Evolutionary conservation across 2,329 filamentous ascomycete species (phyloP).

Genomic region (Cladosporium sphaerospermum): DNA sequence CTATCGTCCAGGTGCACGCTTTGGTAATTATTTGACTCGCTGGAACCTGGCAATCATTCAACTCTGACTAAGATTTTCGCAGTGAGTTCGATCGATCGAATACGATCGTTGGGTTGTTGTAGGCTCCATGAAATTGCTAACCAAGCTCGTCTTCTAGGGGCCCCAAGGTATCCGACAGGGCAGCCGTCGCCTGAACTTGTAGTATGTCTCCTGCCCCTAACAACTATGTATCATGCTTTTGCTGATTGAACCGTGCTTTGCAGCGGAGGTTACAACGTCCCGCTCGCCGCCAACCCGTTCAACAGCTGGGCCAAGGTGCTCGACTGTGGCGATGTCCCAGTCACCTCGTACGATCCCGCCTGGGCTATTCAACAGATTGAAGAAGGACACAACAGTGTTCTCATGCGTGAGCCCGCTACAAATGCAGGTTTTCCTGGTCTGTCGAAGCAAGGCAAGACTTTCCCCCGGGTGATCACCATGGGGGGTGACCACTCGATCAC

Average conservation of each 20-base stretch:
- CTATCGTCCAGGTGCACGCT: slow-evolving; percentile 76
- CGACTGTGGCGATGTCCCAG: slow-evolving; percentile 79
- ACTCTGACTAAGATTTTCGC: too few relatives aligned
- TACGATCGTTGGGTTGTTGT: too few relatives aligned
- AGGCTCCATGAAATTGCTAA: background rate
- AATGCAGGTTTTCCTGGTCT: slow-evolving; percentile 61
- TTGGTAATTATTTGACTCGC: slow-evolving; percentile 37
- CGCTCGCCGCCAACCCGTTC: slow-evolving; percentile 72
- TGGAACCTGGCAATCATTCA: too few relatives aligned
- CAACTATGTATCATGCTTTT: slow-evolving; percentile 23
- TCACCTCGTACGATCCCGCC: slow-evolving; percentile 80
- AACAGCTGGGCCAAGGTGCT: slow-evolving; percentile 72
- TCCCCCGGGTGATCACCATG: slow-evolving; percentile 75
- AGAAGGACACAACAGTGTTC: slow-evolving; percentile 70
- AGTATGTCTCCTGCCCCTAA: slow-evolving; percentile 51
- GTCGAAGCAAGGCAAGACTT: slow-evolving; percentile 65
- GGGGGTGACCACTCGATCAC: slow-evolving; percentile 58
- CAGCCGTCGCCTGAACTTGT: slow-evolving; percentile 77
- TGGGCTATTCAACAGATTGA: slow-evolving; percentile 81
- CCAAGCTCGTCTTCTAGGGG: slow-evolving; percentile 27
- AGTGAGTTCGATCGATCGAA: too few relatives aligned
- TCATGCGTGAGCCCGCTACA: slow-evolving; percentile 65
- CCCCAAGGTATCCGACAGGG: slow-evolving; percentile 81
- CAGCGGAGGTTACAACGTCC: slow-evolving; percentile 83
- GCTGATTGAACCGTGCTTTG: slow-evolving; percentile 27